Evolutionary conservation across 441 rosid genomes (phyloP), one percentile per base, ranked within the genome.

Genomic region (Hura crepitans): DNA sequence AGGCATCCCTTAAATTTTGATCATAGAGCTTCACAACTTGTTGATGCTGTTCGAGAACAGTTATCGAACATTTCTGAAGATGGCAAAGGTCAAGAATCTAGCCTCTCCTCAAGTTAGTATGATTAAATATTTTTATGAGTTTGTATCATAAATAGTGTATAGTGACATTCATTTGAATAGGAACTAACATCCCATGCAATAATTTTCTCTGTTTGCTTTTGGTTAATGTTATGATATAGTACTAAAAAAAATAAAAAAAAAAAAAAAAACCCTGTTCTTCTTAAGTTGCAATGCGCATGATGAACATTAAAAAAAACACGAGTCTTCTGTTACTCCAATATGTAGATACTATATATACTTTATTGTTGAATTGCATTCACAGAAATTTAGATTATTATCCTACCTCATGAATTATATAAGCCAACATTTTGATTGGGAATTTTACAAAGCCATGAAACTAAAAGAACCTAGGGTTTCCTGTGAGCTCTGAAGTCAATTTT

Each of bases 1-100:
- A 81, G 96, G 79, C 75, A 65, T 45, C 82, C 83, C 23, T 71
- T 91, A 49, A 77, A 81, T 65, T 71, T 83, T 30, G 93, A 87
- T 75, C 78, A 75, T 71, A 87, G 84, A 82, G 87, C 91, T 28
- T 85, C 76, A 53, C 80, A 72, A 70, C 70, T 93, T 20, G 89
- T 82, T 33, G 75, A 73, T 3, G 72, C 80, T 47, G 95, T 91
- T 65, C 85, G 86, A 67, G 81, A 85, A 64, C 83, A 82, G 66
- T 60, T 93, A 68, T 75, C 85, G 22, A 80, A 62, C 58, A 35
- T 70, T 47, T 75, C 89, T 10, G 80, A 78, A 58, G 82, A 82
- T 66, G 81, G 76, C 62, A 77, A 83, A 75, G 88, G 66, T 65
- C 88, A 85, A 61, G 87, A 83, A 74, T 65, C 92, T 64, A 69